Percentiles rank a stretch among this genome's conserved stretches.
These are phyloP conservation scores for Leptographium radiaticola DNA, from an alignment of 2,329 filamentous ascomycete genomes.

Conservation along the genomic window DNA sequence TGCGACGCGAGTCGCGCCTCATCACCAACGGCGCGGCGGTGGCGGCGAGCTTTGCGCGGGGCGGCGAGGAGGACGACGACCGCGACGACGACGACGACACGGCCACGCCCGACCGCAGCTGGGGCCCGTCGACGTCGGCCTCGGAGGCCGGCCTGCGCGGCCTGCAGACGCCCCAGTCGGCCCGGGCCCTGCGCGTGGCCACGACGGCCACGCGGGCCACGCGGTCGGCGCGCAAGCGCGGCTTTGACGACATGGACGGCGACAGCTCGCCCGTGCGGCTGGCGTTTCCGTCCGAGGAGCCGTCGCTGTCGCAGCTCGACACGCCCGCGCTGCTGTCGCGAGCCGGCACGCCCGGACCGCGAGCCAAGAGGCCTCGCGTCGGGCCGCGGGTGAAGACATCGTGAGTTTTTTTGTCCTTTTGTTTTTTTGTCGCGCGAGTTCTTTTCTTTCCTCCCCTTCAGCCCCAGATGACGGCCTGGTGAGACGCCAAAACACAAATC, in stretches of 20 bases:
- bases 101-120: not conserved
- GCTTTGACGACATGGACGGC: constrained; percentile 41
- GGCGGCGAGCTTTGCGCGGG: constrained; percentile 26
- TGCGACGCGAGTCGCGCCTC: constrained; percentile 16
- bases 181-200: constrained; percentile 13
- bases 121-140: not conserved
- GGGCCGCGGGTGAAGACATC: constrained; percentile 56
- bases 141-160: not conserved
- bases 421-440: too few relatives aligned
- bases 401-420: constrained; percentile 33
- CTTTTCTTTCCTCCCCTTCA: constrained; percentile 3
- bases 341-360: constrained; percentile 45
- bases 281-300: constrained; percentile 20
- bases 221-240: constrained; percentile 36
- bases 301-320: constrained; percentile 4
- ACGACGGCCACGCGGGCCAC: constrained; percentile 28
- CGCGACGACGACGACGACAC: not conserved
- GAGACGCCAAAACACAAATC: not conserved
- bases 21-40: constrained; percentile 22
- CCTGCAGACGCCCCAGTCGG: constrained; percentile 4
- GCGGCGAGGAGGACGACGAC: constrained; percentile 4
- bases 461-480: too few relatives aligned
- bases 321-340: constrained; percentile 33
- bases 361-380: constrained; percentile 45
- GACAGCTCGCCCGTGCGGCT: constrained; percentile 38